These are phyloP conservation scores for Brassica napus DNA, from an alignment of 345 rosid genomes.

Conservation along the genomic window DNA sequence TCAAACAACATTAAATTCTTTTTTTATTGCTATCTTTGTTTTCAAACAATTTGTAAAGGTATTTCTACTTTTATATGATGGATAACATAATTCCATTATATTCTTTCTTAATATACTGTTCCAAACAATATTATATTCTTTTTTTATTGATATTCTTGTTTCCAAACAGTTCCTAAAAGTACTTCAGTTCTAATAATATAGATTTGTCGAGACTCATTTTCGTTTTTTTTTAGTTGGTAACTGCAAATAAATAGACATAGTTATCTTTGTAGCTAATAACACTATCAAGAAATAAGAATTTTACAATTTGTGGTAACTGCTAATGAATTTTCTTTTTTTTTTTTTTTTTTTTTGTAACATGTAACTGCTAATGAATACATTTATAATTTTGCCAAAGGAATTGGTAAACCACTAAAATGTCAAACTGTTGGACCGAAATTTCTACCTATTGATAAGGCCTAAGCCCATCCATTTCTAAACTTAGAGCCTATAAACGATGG, in stretches of 20 bases:
- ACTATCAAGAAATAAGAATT: not conserved
- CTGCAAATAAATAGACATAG: not conserved
- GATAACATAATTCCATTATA: too few species aligned
- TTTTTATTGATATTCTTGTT: too few species aligned
- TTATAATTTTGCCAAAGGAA: not conserved
- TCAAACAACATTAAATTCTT: too few species aligned
- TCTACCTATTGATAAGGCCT: not conserved
- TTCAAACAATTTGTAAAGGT: too few species aligned
- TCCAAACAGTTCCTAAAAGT: too few species aligned
- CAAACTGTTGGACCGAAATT: not conserved
- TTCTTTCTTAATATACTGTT: too few species aligned
- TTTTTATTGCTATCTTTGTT: too few species aligned
- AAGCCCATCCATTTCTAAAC: not conserved
- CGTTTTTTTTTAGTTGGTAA: not conserved
- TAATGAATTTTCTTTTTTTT: too few species aligned
- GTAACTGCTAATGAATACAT: not conserved
- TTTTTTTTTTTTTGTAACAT: too few species aligned
- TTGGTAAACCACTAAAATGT: not conserved
- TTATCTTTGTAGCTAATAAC: not conserved
- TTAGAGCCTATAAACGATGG: constrained; percentile 2
- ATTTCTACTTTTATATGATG: too few species aligned
- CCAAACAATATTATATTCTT: too few species aligned
- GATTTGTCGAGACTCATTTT: not conserved
- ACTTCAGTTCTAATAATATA: too few species aligned
- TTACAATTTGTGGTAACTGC: not conserved